Percentiles rank a stretch among this genome's conserved stretches.
These are phyloP conservation scores for Syncephalastrum monosporum DNA, from an alignment of 371 early-diverging fungal species.

Conservation along the genomic window DNA sequence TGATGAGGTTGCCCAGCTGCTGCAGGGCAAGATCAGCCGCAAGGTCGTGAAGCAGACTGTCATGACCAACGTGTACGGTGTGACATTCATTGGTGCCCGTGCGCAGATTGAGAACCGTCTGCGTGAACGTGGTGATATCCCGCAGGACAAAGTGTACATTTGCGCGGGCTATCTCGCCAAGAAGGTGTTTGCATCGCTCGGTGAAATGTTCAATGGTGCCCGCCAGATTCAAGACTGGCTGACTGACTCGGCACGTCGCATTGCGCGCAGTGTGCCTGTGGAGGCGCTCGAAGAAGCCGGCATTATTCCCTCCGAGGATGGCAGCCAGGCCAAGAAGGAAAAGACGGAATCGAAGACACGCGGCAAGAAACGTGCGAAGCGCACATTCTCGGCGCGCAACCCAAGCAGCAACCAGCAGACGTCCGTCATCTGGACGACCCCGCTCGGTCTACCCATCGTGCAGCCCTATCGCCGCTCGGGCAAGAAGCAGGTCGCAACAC, in stretches of 20 bases:
- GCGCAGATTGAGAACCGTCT: conserved; percentile 86
- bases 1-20: conserved; percentile 52
- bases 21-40: conserved; percentile 76
- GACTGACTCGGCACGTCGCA: conserved; percentile 82
- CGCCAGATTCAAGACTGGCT: conserved; percentile 93
- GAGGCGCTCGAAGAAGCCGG: conserved; percentile 56
- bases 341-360: not conserved
- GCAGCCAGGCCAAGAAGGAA: conserved; percentile 10
- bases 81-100: conserved; percentile 94
- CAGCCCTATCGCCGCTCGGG: conserved; percentile 91
- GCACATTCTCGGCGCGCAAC: conserved; percentile 48
- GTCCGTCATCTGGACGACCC: conserved; percentile 96
- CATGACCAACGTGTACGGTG: conserved; percentile 99
- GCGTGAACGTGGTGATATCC: conserved; percentile 66
- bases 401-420: conserved; percentile 68
- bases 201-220: conserved; percentile 90
- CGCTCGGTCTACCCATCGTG: conserved; percentile 91
- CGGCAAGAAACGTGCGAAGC: conserved; percentile 15
- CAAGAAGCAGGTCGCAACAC: conserved; percentile 67
- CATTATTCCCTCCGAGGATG: conserved; percentile 10
- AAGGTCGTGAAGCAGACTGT: conserved; percentile 98
- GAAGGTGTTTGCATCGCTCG: conserved; percentile 84
- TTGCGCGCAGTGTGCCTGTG: conserved; percentile 78
- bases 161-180: conserved; percentile 76
- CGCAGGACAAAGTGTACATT: conserved; percentile 47